Evolutionary conservation across 108 stramenopile species (phyloP), one percentile per base, ranked within the genome.

Genomic region (Thalassiosira profunda): DNA sequence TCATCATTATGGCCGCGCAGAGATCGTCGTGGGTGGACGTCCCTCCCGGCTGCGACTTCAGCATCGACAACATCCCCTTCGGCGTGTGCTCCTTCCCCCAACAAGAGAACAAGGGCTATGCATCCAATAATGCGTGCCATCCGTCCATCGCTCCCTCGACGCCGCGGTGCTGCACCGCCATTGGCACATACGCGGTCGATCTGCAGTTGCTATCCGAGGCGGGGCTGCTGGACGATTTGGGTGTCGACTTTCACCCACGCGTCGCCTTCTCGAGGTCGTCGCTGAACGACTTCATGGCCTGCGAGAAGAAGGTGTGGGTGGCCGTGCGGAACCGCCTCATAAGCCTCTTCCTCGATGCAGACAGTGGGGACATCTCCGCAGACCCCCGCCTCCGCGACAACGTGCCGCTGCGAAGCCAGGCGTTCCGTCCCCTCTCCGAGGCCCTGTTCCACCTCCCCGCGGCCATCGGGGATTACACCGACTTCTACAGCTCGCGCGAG

Each of bases 401-500:
- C 38, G 0, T 44, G 0, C 51, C 74, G 26, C 69, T 91, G 5
- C 78, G 67, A 23, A 58, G 80, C 9, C 58, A 52, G 30, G 63
- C 82, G 14, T 46, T 95, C 41, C 71, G 83, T 47, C 63, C 76
- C 30, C 29, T 89, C 20, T 5, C 43, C 7, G 31, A 65, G 1
- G 84, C 90, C 3, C 18, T 53, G 18, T 84, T 89, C 75, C 86
- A 91, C 35, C 63, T 97, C 11, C 97, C 97, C 6, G 84, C 89
- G 33, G 51, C 53, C 3, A 92, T 97, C 49, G 92, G 92, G 12
- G 94, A 96, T 49, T 97, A 95, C 72, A 96, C 97, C 14, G 97
- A 96, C 51, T 97, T 96, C 61, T 97, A 97, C 74, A 79, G 84
- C 15, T 89, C 87, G n/a, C 82, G 94, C 4, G 92, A 96, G 59